These are phyloP conservation scores for Pestalotiopsis sp. DNA, from an alignment of 2,329 filamentous ascomycete genomes.

Conservation along the genomic window DNA sequence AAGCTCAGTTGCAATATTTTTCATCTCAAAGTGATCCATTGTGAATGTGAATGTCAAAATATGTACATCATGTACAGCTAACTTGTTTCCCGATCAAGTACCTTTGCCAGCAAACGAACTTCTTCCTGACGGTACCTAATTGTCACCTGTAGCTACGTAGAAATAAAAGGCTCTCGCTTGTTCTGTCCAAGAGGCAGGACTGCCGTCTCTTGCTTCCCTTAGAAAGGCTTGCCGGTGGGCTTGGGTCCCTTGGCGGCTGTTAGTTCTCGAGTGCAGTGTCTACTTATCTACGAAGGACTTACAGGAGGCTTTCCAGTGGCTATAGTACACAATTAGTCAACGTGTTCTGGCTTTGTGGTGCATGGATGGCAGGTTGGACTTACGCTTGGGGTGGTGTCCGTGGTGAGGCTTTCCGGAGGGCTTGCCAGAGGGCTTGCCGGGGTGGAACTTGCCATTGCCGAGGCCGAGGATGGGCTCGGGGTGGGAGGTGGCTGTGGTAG, in stretches of 20 bases:
- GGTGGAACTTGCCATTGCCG: not conserved
- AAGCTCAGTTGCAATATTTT: too few species aligned
- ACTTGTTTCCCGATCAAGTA: not conserved
- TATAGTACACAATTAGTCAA: not conserved
- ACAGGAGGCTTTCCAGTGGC: not conserved
- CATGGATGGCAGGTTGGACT: not conserved
- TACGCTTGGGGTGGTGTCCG: not conserved
- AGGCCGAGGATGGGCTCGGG: not conserved
- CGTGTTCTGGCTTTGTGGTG: not conserved
- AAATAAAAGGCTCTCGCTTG: not conserved
- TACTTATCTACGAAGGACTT: not conserved
- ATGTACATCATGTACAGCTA: not conserved
- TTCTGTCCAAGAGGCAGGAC: not conserved
- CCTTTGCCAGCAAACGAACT: not conserved
- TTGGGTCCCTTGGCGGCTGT: not conserved
- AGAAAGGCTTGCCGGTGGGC: not conserved
- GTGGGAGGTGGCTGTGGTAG: not conserved
- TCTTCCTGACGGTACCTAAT: not conserved
- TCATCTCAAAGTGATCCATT: not conserved
- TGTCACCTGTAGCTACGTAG: not conserved
- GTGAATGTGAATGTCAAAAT: not conserved
- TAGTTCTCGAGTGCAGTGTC: not conserved
- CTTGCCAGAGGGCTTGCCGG: not conserved
- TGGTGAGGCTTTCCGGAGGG: not conserved
- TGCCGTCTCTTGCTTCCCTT: not conserved